Conservation (phyloP, 768 basidiomycete genomes). For the Psilocybe azurescens region DNA sequence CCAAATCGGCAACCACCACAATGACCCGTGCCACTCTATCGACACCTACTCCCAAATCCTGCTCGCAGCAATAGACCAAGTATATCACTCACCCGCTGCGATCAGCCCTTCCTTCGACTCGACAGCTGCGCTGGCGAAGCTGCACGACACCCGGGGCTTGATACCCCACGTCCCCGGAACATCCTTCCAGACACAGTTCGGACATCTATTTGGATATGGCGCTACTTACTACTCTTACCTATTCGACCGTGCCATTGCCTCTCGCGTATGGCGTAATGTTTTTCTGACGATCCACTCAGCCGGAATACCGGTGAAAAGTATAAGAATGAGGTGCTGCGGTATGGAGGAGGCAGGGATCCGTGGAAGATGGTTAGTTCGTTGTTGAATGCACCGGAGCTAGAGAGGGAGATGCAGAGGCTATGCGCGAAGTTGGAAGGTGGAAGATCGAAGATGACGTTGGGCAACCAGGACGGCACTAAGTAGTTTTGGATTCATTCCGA, state of each 20-base stretch:
- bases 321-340: conserved; percentile 74
- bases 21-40: conserved; percentile 80
- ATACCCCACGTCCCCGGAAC: conserved; percentile 87
- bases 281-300: conserved; percentile 73
- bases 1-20: conserved; percentile 67
- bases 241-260: conserved; percentile 95
- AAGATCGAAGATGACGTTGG: conserved; percentile 77
- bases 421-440: conserved; percentile 93
- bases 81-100: conserved; percentile 80
- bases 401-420: conserved; percentile 79
- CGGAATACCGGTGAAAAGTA: conserved; percentile 82
- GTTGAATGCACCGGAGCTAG: conserved; percentile 67
- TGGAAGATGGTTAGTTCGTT: conserved; percentile 90
- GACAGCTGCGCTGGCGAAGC: conserved; percentile 62
- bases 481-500: conserved; percentile 8
- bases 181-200: conserved; percentile 95
- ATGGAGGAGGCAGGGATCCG: conserved; percentile 91
- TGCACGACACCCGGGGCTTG: conserved; percentile 74
- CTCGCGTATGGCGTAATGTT: conserved; percentile 82
- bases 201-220: conserved; percentile 94
- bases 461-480: conserved; percentile 60
- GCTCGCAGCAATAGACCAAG: conserved; percentile 87
- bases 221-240: conserved; percentile 98
- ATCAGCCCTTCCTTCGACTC: conserved; percentile 70
- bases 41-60: conserved; percentile 93